phyloP scores from a whole-genome alignment of 305 asterid species.

The Fraxinus albicans region DNA sequence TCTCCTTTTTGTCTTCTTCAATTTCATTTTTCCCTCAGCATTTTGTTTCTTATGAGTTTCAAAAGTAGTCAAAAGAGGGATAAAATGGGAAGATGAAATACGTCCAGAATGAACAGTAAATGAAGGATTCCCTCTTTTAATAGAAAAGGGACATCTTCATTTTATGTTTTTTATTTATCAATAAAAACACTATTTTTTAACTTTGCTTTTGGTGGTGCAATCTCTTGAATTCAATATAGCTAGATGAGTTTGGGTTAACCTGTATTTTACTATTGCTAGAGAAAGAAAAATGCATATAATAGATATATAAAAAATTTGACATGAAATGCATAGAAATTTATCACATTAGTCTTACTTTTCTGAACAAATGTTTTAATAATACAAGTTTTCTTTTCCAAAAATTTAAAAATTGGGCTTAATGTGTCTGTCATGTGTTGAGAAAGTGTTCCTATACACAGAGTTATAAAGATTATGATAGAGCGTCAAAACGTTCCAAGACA shows the following conservation, averaged over 20 bases:
- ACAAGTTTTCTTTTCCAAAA: background rate
- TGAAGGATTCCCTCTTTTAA: too few species aligned
- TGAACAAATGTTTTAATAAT: too few species aligned
- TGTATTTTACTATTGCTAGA: background rate
- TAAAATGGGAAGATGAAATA: too few species aligned
- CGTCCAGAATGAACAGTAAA: too few species aligned
- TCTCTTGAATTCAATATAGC: background rate
- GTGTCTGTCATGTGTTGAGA: background rate
- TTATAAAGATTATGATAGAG: background rate
- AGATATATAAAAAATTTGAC: background rate
- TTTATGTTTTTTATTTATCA: background rate
- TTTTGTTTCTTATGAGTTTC: too few species aligned
- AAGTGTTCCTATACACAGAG: background rate
- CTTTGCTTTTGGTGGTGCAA: background rate
- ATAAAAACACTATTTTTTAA: background rate
- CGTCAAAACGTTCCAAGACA: background rate
- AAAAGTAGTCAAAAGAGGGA: too few species aligned
- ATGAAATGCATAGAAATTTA: background rate
- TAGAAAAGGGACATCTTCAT: background rate
- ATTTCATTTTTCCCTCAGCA: too few species aligned
- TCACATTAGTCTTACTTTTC: background rate
- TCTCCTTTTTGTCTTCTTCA: too few species aligned
- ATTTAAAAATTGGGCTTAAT: background rate
- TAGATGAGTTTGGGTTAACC: background rate
- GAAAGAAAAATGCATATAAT: background rate